phyloP scores from a whole-genome alignment of 1,139 yeast species.

The Pichia sp. region DNA sequence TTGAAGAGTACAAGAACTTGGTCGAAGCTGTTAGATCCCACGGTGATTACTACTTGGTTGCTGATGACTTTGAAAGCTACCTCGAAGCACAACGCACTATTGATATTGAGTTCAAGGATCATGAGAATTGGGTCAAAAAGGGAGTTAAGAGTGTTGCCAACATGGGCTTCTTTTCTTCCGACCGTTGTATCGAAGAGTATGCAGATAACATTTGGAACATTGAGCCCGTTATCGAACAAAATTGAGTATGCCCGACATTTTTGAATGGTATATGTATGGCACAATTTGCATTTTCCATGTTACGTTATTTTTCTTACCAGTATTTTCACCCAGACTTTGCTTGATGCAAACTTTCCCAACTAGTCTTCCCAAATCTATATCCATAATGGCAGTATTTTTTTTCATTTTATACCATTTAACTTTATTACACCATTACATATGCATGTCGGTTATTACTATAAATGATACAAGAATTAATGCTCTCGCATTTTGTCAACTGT shows the following conservation, averaged over 20 bases:
- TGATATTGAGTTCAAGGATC: conserved; percentile 61
- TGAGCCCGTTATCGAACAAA: conserved; percentile 50
- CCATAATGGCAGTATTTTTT: no score
- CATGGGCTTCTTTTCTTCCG: conserved; percentile 90
- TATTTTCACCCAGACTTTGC: background rate
- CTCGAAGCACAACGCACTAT: conserved; percentile 72
- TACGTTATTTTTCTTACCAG: background rate
- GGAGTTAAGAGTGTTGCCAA: conserved; percentile 77
- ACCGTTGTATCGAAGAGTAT: conserved; percentile 86
- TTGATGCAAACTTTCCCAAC: background rate
- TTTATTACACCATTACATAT: no score
- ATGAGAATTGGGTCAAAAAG: conserved; percentile 70
- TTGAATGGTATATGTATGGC: no score
- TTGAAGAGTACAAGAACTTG: conserved; percentile 59
- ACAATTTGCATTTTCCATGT: no score
- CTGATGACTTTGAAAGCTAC: conserved; percentile 84
- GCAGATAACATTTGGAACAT: conserved; percentile 93
- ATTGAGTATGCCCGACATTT: conserved; percentile 5
- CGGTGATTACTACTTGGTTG: conserved; percentile 82
- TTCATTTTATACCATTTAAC: no score
- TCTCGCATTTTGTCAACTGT: no score
- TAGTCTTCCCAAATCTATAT: background rate
- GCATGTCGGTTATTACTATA: no score
- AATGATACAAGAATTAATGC: no score
- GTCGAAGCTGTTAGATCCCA: conserved; percentile 62